A percentile compares a stretch with the other conserved stretches of the same genome.
phyloP scores from a whole-genome alignment of 2,329 filamentous ascomycete genomes.

The Xylaria multiplex region DNA sequence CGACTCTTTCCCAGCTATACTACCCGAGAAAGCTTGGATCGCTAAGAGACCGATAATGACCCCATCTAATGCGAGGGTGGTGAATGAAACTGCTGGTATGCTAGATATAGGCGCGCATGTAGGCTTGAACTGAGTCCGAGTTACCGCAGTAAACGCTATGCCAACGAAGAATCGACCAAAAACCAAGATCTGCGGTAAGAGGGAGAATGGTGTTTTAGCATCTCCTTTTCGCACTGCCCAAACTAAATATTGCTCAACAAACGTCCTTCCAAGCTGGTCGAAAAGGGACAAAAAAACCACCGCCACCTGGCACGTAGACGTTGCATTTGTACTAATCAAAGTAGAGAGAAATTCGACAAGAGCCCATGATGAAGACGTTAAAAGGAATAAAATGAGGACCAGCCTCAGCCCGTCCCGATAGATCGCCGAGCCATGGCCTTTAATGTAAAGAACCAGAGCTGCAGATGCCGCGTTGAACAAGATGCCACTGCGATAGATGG shows the following conservation, averaged over 20 bases:
- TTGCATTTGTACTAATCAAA: conserved; percentile 56
- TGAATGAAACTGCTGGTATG: conserved; percentile 57
- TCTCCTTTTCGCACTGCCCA: conserved; percentile 59
- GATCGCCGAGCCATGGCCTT: conserved; percentile 59
- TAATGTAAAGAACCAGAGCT: conserved; percentile 57
- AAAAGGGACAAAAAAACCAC: conserved; percentile 64
- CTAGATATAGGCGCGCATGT: conserved; percentile 63
- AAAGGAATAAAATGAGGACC: conserved; percentile 67
- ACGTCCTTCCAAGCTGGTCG: conserved; percentile 66
- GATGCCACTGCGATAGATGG: conserved; percentile 56
- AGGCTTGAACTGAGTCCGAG: conserved; percentile 61
- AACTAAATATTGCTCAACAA: conserved; percentile 64
- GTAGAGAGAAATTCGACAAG: conserved; percentile 62
- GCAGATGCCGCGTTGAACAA: conserved; percentile 63
- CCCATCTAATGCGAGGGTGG: conserved; percentile 58
- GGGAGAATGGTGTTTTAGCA: conserved; percentile 50
- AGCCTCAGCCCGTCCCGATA: conserved; percentile 70
- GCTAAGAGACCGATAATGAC: conserved; percentile 57
- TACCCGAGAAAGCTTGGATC: conserved; percentile 54
- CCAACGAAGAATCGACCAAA: conserved; percentile 62
- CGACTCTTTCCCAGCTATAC: conserved; percentile 47
- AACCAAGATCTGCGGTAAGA: conserved; percentile 60
- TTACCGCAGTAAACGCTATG: conserved; percentile 64
- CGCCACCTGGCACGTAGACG: conserved; percentile 61
- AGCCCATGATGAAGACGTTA: conserved; percentile 64